Evolutionary conservation across 2,329 filamentous ascomycete genomes (phyloP).

Genomic region (Hymenoscyphus fructigenus): DNA sequence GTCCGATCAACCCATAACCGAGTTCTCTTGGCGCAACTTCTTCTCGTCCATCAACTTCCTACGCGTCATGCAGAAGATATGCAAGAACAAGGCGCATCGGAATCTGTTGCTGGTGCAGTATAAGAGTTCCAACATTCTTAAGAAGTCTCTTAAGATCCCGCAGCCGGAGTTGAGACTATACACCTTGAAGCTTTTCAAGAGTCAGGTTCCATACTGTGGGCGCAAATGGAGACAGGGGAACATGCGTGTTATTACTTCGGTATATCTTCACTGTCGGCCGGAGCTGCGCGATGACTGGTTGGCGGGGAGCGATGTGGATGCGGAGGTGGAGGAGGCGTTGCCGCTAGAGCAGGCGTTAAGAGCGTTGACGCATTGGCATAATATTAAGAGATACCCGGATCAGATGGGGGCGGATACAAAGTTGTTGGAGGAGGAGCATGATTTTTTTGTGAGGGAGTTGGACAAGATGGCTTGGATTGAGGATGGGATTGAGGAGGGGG

Average conservation of each 20-base stretch:
- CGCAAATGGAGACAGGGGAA: slow-evolving; percentile 97
- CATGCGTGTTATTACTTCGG: slow-evolving; percentile 97
- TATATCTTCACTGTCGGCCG: slow-evolving; percentile 90
- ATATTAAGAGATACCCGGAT: slow-evolving; percentile 78
- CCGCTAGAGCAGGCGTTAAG: slow-evolving; percentile 89
- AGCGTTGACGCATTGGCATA: slow-evolving; percentile 92
- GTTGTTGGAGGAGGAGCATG: slow-evolving; percentile 68
- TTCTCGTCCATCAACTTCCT: slow-evolving; percentile 94
- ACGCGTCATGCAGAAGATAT: slow-evolving; percentile 95
- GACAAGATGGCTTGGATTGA: slow-evolving; percentile 61
- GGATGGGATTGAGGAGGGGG: slow-evolving; percentile 41
- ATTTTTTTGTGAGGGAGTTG: slow-evolving; percentile 77
- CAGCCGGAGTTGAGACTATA: slow-evolving; percentile 86
- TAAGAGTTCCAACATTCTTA: slow-evolving; percentile 88
- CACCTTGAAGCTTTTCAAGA: slow-evolving; percentile 97
- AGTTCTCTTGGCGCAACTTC: slow-evolving; percentile 91
- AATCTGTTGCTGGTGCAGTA: slow-evolving; percentile 93
- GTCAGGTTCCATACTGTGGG: slow-evolving; percentile 95
- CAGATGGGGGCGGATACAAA: slow-evolving; percentile 59
- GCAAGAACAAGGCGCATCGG: slow-evolving; percentile 91
- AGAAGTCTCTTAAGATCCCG: slow-evolving; percentile 87
- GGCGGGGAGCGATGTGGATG: slow-evolving; percentile 85
- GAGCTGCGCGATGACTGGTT: slow-evolving; percentile 96
- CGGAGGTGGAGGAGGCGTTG: slow-evolving; percentile 88
- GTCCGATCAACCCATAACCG: slow-evolving; percentile 68